A percentile compares a stretch with the other conserved stretches of the same genome.
Conservation (phyloP, 306 rosid genomes). For the Alnus glutinosa region DNA sequence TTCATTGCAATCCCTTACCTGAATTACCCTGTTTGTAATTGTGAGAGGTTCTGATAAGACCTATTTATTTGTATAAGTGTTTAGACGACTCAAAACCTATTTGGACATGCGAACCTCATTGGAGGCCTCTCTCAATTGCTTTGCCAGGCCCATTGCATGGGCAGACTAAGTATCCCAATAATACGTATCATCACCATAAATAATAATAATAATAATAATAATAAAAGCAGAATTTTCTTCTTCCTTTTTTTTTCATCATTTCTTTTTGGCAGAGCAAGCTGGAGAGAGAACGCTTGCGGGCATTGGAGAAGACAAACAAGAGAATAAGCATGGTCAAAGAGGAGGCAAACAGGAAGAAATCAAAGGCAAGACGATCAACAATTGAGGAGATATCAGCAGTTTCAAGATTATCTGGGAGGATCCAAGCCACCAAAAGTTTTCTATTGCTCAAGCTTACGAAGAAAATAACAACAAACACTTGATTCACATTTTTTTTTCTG, state of each 20-base stretch:
- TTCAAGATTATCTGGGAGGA: slow-evolving; percentile 24
- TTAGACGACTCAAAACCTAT: too few relatives aligned
- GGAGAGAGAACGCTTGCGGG: slow-evolving; percentile 48
- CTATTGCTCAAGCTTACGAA: slow-evolving; percentile 20
- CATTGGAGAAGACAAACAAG: slow-evolving; percentile 40
- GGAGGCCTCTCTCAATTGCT: neutral
- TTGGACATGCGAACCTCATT: too few relatives aligned
- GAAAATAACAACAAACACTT: too few relatives aligned
- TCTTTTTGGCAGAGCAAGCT: slow-evolving; percentile 44
- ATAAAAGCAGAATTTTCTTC: too few relatives aligned
- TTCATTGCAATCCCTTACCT: too few relatives aligned
- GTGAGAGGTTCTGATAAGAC: too few relatives aligned
- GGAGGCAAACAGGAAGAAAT: slow-evolving; percentile 57
- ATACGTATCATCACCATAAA: too few relatives aligned
- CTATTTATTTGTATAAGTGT: too few relatives aligned
- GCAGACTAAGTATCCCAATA: neutral
- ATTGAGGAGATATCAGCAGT: slow-evolving; percentile 39
- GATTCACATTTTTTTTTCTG: too few relatives aligned
- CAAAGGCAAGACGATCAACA: slow-evolving; percentile 42
- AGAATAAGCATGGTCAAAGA: slow-evolving; percentile 44
- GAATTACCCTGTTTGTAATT: too few relatives aligned
- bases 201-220: too few relatives aligned
- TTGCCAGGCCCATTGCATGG: too few relatives aligned
- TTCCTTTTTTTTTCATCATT: neutral
- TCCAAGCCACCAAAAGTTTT: slow-evolving; percentile 20